A percentile compares a stretch with the other conserved stretches of the same genome.
Evolutionary conservation across 805 yeast genomes (phyloP).

Genomic region (Wickerhamomyces hampshirensis): DNA sequence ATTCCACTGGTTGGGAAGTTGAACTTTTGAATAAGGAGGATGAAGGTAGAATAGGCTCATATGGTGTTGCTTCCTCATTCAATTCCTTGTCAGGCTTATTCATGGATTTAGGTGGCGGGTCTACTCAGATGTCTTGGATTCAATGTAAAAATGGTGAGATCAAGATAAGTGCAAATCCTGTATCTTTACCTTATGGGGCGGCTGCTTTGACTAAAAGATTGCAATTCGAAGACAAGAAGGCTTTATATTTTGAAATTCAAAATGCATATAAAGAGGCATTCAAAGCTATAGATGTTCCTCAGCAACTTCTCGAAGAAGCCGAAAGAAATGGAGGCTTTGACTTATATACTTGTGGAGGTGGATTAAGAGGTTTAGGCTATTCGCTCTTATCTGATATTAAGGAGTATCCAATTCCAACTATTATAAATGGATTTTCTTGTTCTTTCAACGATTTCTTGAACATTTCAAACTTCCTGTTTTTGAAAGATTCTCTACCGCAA

Average conservation of each 20-base stretch:
- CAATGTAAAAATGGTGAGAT: constrained; percentile 51
- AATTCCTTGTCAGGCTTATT: constrained; percentile 61
- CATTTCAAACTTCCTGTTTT: constrained; percentile 45
- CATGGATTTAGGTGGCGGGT: constrained; percentile 73
- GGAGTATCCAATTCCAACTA: constrained; percentile 63
- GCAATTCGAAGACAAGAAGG: constrained; percentile 43
- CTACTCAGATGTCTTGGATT: constrained; percentile 68
- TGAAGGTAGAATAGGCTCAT: constrained; percentile 64
- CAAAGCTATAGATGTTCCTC: constrained; percentile 47
- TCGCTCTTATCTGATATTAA: constrained; percentile 45
- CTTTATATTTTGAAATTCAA: constrained; percentile 48
- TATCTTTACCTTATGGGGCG: constrained; percentile 70
- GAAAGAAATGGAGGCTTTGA: constrained; percentile 54
- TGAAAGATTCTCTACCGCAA: constrained; percentile 44
- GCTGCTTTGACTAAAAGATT: constrained; percentile 58
- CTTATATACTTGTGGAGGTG: constrained; percentile 70
- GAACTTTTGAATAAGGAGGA: constrained; percentile 54
- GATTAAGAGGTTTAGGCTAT: constrained; percentile 66
- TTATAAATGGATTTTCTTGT: constrained; percentile 65
- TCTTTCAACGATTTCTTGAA: constrained; percentile 46
- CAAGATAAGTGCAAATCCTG: constrained; percentile 49
- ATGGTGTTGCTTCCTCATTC: constrained; percentile 72
- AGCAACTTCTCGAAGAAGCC: constrained; percentile 45
- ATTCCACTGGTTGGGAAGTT: constrained; percentile 65
- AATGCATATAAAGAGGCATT: constrained; percentile 47